Conservation (phyloP, 2,329 filamentous ascomycete species). For the Aschersonia sp. region DNA sequence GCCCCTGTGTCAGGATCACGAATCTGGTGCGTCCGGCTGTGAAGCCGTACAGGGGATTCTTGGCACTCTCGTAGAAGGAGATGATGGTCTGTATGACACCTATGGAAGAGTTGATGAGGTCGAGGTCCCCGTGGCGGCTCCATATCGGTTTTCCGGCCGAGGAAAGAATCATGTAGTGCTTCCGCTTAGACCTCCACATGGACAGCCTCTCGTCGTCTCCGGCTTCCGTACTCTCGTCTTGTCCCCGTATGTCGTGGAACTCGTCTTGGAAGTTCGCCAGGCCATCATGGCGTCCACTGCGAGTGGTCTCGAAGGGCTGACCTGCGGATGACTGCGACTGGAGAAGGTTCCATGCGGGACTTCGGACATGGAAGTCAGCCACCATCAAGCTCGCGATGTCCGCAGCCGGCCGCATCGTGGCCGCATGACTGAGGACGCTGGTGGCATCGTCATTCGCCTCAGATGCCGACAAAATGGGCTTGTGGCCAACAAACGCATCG, state of each 20-base stretch:
- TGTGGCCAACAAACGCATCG: constrained; percentile 21
- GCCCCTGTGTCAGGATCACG: constrained; percentile 70
- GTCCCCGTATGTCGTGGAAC: constrained; percentile 60
- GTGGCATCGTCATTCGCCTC: constrained; percentile 44
- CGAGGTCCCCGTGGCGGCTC: constrained; percentile 83
- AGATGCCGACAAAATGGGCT: constrained; percentile 18
- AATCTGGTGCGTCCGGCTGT: constrained; percentile 79
- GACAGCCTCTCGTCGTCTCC: constrained; percentile 46
- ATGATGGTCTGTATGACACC: constrained; percentile 96
- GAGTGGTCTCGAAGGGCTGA: constrained; percentile 44
- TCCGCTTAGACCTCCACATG: constrained; percentile 82
- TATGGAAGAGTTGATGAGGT: constrained; percentile 83
- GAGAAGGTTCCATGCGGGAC: constrained; percentile 54
- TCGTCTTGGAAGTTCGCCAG: constrained; percentile 60
- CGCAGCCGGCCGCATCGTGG: constrained; percentile 45
- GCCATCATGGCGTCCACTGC: constrained; percentile 29
- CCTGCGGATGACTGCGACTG: constrained; percentile 45
- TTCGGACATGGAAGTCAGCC: constrained; percentile 52
- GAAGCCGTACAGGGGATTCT: constrained; percentile 69
- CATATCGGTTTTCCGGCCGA: constrained; percentile 96
- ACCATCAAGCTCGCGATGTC: constrained; percentile 75
- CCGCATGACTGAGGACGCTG: constrained; percentile 53
- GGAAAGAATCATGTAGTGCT: constrained; percentile 94
- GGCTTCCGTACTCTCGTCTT: constrained; percentile 19
- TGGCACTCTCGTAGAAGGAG: constrained; percentile 78